Conservation (phyloP, 495 filamentous ascomycete species). For the Aspergillus saccharolyticus region DNA sequence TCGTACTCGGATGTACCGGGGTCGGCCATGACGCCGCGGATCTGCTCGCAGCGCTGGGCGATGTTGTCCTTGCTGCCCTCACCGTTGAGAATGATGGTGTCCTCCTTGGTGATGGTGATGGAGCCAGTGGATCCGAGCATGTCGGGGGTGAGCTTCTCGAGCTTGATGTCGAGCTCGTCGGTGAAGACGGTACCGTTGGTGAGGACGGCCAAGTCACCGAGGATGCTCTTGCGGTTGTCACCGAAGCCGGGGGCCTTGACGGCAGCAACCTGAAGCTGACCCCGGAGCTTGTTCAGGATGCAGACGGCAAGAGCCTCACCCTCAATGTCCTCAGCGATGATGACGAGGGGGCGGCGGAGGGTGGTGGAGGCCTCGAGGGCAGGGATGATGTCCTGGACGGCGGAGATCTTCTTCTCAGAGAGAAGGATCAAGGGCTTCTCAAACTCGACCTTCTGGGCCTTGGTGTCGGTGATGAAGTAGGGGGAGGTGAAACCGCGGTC, state of each 20-base stretch:
- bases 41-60: conserved; percentile 95
- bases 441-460: conserved; percentile 97
- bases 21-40: conserved; percentile 93
- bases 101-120: conserved; percentile 99
- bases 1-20: conserved; percentile 94
- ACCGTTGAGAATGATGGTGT: conserved; percentile 97
- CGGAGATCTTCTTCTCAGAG: conserved; percentile 99
- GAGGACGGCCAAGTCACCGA: conserved; percentile 89
- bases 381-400: conserved; percentile 96
- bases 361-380: conserved; percentile 96
- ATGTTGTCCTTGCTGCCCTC: conserved; percentile 94
- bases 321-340: conserved; percentile 98
- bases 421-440: conserved; percentile 98
- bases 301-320: conserved; percentile 97
- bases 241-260: conserved; percentile 99
- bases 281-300: conserved; percentile 99
- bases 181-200: conserved; percentile 98
- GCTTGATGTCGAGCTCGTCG: conserved; percentile 96
- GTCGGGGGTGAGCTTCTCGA: conserved; percentile 92
- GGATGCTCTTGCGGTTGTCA: conserved; percentile 99
- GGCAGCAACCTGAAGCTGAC: conserved; percentile 95
- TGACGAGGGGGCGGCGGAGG: conserved; percentile 89
- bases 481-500: conserved; percentile 97
- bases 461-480: conserved; percentile 99
- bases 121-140: conserved; percentile 96